Percentiles rank a stretch among this genome's conserved stretches.
phyloP scores from a whole-genome alignment of 192 early-diverging fungal genomes.

The Backusella australiensis region DNA sequence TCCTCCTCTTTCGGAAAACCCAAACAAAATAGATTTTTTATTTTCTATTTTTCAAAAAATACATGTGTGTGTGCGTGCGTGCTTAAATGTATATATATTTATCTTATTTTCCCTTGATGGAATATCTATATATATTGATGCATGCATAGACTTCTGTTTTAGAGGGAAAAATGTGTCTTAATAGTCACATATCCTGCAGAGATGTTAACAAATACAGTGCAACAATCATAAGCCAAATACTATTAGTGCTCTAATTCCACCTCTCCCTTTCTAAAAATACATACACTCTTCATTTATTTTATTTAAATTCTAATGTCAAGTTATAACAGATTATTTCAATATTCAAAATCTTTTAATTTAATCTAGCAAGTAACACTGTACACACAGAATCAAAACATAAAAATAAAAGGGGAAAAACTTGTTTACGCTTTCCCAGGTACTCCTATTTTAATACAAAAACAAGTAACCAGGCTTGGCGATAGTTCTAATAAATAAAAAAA shows the following conservation, averaged over 20 bases:
- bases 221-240: not conserved
- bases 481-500: not conserved
- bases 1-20: not conserved
- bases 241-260: not conserved
- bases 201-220: not conserved
- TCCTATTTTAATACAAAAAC: not conserved
- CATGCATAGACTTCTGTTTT: not conserved
- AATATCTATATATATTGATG: not conserved
- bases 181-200: not conserved
- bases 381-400: not conserved
- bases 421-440: not conserved
- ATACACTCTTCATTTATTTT: conserved; percentile 1
- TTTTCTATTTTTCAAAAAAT: not conserved
- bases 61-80: not conserved
- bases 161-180: not conserved
- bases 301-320: conserved; percentile 7
- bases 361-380: not conserved
- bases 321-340: conserved; percentile 7
- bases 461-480: conserved; percentile 2
- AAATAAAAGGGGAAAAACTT: not conserved
- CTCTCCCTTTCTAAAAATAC: conserved; percentile 1
- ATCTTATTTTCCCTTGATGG: not conserved
- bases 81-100: not conserved
- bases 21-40: not conserved
- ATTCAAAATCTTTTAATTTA: conserved; percentile 3